Base-by-base conservation (phyloP, 139 green algal species). In the Eudorina sp. region DNA sequence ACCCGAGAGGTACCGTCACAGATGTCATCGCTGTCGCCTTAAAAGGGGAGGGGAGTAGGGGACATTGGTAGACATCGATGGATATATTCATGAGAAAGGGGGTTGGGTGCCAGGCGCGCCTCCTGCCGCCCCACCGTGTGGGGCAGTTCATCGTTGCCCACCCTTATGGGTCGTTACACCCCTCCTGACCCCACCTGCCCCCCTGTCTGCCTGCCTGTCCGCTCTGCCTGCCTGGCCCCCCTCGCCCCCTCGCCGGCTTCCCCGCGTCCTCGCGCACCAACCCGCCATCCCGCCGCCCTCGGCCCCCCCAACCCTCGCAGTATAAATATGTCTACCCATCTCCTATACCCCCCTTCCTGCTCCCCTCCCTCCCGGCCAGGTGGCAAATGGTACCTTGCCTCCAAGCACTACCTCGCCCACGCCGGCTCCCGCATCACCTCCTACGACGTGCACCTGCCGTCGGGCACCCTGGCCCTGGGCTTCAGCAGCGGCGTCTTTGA, bases 401-500 rank as follows among this genome's bases (percentile, higher is more conserved):
- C 76, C 46, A 98, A 98, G 84, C 93, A 98, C 89, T 98, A 98
- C 93, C 93, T 98, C 79, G 80, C 95, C 75, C 91, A 93, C 90
- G 69, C 85, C 40, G 82, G 86, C 21, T 72, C 76, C 51, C 90
- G 82, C 0, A 53, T 94, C 16, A 81, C 48, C n/a, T 69, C 70
- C 43, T 48, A 76, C 31, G 88, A 69, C n/a, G 66, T 76, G 31
- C 90, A 91, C 84, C 36, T 78, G 27, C 55, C 58, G 21, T 76
- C 55, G 23, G 87, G 91, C 14, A 68, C 92, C 19, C 76, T 94
- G 78, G 88, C 91, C 16, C 83, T 76, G 41, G 91, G 91, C 16
- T 87, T 92, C 92, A 96, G 90, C 82, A 93, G 92, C 53, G 98
- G 98, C 75, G 78, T 98, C 48, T 99, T 99, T 89, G 95, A 98